These are phyloP conservation scores for Mytilinidion resinicola DNA, from an alignment of 495 filamentous ascomycete species.

Conservation along the genomic window DNA sequence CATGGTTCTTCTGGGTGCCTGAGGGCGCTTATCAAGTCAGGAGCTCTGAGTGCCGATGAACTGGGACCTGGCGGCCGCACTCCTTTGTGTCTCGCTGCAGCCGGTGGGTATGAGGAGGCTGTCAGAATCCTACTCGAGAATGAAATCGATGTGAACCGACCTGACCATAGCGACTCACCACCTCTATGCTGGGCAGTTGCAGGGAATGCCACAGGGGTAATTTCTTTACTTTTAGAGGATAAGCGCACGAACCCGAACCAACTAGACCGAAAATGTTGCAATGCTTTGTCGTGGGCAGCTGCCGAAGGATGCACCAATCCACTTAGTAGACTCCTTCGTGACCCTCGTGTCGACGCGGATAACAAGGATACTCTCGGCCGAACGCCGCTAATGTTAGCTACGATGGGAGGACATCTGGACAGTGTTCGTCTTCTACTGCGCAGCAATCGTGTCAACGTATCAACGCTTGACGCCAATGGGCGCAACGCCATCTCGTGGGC, in stretches of 20 bases:
- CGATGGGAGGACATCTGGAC: neutral
- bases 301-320: neutral
- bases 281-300: slow-evolving; percentile 3
- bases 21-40: too few relatives aligned
- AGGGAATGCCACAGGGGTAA: neutral
- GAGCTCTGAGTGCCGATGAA: too few relatives aligned
- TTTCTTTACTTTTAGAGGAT: neutral
- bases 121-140: too few relatives aligned
- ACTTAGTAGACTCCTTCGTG: neutral
- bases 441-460: slow-evolving; percentile 4
- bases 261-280: neutral
- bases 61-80: too few relatives aligned
- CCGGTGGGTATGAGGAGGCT: too few relatives aligned
- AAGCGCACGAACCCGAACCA: neutral
- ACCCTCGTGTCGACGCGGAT: slow-evolving; percentile 9
- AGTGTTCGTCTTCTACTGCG: neutral
- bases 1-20: too few relatives aligned
- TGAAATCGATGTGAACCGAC: too few relatives aligned
- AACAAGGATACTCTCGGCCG: slow-evolving; percentile 6
- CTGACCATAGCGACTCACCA: too few relatives aligned
- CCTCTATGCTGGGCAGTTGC: neutral
- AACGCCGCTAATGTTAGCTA: neutral
- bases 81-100: too few relatives aligned
- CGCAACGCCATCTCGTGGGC: slow-evolving; percentile 15
- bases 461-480: slow-evolving; percentile 4